These are phyloP conservation scores for Pseudocercospora vitis DNA, from an alignment of 2,329 filamentous ascomycete genomes.

Conservation along the genomic window DNA sequence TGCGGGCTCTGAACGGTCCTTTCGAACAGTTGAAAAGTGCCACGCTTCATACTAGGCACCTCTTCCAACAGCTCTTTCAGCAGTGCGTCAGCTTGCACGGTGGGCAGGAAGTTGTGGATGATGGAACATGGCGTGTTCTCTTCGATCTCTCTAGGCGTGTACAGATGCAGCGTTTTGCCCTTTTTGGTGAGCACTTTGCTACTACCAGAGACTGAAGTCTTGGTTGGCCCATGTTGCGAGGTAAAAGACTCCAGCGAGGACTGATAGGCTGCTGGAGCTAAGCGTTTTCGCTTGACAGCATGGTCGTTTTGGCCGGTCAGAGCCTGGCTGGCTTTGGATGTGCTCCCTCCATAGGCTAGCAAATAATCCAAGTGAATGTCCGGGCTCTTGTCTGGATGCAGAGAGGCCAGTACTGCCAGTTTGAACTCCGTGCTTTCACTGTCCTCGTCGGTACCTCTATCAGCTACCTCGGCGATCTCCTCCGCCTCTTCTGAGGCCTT, in stretches of 20 bases:
- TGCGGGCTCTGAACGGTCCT: slow-evolving; percentile 83
- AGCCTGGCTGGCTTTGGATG: slow-evolving; percentile 62
- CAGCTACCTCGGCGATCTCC: slow-evolving; percentile 5
- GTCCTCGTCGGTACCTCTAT: slow-evolving; percentile 44
- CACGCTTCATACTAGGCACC: slow-evolving; percentile 66
- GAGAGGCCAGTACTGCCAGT: slow-evolving; percentile 75
- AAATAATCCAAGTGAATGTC: slow-evolving; percentile 75
- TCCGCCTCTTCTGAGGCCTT: slow-evolving; percentile 15
- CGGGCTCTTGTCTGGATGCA: slow-evolving; percentile 65
- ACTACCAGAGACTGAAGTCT: not conserved
- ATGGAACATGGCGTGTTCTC: slow-evolving; percentile 86
- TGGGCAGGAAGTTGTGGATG: slow-evolving; percentile 83
- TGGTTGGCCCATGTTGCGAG: not conserved
- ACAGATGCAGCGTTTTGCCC: slow-evolving; percentile 81
- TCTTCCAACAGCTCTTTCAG: slow-evolving; percentile 75
- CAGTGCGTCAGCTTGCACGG: slow-evolving; percentile 69
- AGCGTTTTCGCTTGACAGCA: slow-evolving; percentile 38
- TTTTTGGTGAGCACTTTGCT: slow-evolving; percentile 62
- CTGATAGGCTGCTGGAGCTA: slow-evolving; percentile 42
- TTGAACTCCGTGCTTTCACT: slow-evolving; percentile 89
- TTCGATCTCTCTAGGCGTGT: slow-evolving; percentile 76
- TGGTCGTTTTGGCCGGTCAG: slow-evolving; percentile 42
- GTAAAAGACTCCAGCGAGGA: slow-evolving; percentile 41
- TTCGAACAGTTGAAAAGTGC: slow-evolving; percentile 84
- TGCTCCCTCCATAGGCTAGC: slow-evolving; percentile 73